Percentiles rank a stretch among this genome's conserved stretches.
These are phyloP conservation scores for Ramaria sp. DNA, from an alignment of 768 basidiomycete genomes.

Conservation along the genomic window DNA sequence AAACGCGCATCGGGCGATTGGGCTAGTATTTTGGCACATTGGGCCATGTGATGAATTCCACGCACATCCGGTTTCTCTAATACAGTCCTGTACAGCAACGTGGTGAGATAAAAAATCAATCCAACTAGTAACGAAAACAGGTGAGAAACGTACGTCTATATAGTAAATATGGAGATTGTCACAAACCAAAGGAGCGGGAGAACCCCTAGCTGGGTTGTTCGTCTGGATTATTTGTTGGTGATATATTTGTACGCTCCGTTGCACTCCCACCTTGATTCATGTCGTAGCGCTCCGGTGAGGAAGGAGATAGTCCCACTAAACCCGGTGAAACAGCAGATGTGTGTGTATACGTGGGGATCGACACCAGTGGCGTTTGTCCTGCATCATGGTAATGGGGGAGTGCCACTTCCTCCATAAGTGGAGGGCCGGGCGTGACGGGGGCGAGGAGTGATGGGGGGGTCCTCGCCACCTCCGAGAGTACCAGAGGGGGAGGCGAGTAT, in stretches of 20 bases:
- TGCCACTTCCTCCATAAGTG: not conserved
- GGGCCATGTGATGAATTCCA: not conserved
- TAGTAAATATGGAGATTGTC: not conserved
- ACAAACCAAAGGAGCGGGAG: not conserved
- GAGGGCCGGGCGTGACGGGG: not conserved
- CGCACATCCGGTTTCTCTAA: not conserved
- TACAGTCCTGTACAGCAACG: slow-evolving; percentile 3
- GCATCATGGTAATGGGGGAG: slow-evolving; percentile 7
- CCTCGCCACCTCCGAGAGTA: not conserved
- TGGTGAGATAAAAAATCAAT: not conserved
- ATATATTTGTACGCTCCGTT: no score
- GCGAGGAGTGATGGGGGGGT: not conserved
- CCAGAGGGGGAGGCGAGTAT: not conserved
- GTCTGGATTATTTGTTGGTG: not conserved
- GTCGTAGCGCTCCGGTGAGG: not conserved
- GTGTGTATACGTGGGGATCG: not conserved
- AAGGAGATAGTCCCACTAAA: not conserved
- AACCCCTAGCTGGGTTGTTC: not conserved
- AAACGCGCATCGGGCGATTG: not conserved
- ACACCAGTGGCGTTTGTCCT: not conserved
- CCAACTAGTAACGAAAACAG: not conserved
- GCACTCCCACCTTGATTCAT: not conserved
- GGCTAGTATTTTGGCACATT: not conserved
- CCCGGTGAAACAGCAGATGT: not conserved
- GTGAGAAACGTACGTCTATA: not conserved